These are phyloP conservation scores for Chamaecrista fasciculata DNA, from an alignment of 306 rosid species.

Conservation along the genomic window DNA sequence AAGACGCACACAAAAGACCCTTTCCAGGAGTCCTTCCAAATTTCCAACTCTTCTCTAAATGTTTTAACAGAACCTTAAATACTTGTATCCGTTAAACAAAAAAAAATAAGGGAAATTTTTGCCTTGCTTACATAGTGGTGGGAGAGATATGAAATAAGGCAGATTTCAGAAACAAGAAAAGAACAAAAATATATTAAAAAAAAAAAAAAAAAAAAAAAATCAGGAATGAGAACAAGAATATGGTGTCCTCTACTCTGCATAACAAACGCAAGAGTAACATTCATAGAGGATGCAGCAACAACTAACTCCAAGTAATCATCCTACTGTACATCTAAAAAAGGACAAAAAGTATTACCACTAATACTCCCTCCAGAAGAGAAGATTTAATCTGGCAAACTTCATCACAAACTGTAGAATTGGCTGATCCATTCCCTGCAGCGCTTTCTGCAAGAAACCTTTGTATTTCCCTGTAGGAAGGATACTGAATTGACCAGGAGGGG, in stretches of 20 bases:
- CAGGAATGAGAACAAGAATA: background rate
- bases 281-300: slow-evolving; percentile 4
- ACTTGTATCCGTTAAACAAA: background rate
- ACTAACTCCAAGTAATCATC: background rate
- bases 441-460: slow-evolving; percentile 82
- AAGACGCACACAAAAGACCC: background rate
- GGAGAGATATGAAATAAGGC: background rate
- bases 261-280: slow-evolving; percentile 3
- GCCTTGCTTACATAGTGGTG: background rate
- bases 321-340: slow-evolving; percentile 8
- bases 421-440: slow-evolving; percentile 45
- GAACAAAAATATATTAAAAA: background rate
- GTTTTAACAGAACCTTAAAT: background rate
- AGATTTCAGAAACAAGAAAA: background rate
- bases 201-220: background rate
- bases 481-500: slow-evolving; percentile 51
- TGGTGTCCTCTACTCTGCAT: background rate
- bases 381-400: slow-evolving; percentile 81
- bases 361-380: slow-evolving; percentile 88
- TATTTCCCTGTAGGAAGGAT: slow-evolving; percentile 65
- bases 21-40: background rate
- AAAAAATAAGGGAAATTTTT: background rate
- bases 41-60: background rate
- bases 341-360: slow-evolving; percentile 66
- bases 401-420: slow-evolving; percentile 54